phyloP scores from a whole-genome alignment of 192 early-diverging fungal genomes.

The Coemansia erecta region DNA sequence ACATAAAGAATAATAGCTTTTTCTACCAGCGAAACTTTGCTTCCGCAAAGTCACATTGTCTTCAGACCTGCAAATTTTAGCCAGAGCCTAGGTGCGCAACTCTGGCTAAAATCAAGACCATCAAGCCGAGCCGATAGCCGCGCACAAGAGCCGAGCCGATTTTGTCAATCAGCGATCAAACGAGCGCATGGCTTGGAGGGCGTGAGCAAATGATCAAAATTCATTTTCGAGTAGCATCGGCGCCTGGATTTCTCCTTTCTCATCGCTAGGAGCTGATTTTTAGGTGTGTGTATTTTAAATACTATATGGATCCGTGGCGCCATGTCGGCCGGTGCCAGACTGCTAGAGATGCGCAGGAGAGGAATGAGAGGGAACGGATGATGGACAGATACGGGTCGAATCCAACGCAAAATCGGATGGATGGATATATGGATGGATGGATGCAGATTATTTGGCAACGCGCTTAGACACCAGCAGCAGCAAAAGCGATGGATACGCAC shows the following conservation, averaged over 20 bases:
- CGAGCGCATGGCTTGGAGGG: neutral
- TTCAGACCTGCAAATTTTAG: no score
- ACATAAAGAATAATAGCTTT: no score
- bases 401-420: neutral
- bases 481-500: conserved; percentile 1
- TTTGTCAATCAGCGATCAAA: neutral
- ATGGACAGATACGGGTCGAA: neutral
- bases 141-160: no score
- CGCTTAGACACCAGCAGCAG: neutral
- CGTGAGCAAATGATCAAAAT: conserved; percentile 3
- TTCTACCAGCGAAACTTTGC: no score
- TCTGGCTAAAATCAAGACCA: no score
- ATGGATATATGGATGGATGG: neutral
- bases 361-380: neutral
- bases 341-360: neutral
- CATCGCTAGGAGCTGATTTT: conserved; percentile 31
- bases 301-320: conserved; percentile 8
- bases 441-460: neutral
- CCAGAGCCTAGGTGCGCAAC: no score
- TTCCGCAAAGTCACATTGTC: no score
- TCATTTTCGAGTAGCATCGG: neutral
- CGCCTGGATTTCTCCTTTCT: conserved; percentile 18
- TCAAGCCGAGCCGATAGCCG: no score
- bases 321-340: neutral
- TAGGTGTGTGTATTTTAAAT: conserved; percentile 22